Evolutionary conservation across 2,329 filamentous ascomycete species (phyloP).

Genomic region (Fusarium temperatum): DNA sequence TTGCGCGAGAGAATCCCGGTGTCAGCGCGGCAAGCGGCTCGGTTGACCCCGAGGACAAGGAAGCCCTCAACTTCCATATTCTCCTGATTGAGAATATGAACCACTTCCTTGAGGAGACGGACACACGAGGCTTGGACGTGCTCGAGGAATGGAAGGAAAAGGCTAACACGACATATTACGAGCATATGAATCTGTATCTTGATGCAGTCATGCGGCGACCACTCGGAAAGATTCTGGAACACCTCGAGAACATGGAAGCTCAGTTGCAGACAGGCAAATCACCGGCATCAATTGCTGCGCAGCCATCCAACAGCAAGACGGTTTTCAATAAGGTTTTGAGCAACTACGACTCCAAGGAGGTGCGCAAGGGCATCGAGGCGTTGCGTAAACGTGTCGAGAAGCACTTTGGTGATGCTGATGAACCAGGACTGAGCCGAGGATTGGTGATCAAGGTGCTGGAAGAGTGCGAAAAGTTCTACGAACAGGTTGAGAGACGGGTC

Average conservation of each 20-base stretch:
- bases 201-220: slow-evolving; percentile 88
- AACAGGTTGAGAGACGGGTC: slow-evolving; percentile 68
- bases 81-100: slow-evolving; percentile 99
- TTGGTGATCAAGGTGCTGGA: slow-evolving; percentile 66
- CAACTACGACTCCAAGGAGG: slow-evolving; percentile 82
- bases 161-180: slow-evolving; percentile 79
- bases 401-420: slow-evolving; percentile 92
- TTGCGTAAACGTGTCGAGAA: slow-evolving; percentile 94
- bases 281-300: slow-evolving; percentile 73
- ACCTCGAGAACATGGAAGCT: slow-evolving; percentile 87
- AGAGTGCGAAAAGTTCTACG: slow-evolving; percentile 71
- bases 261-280: slow-evolving; percentile 69
- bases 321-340: slow-evolving; percentile 88
- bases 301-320: slow-evolving; percentile 82
- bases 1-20: slow-evolving; percentile 76
- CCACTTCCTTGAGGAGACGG: slow-evolving; percentile 92
- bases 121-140: slow-evolving; percentile 76
- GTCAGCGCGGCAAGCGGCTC: slow-evolving; percentile 55
- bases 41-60: slow-evolving; percentile 84
- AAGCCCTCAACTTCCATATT: slow-evolving; percentile 96
- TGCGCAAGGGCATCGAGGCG: slow-evolving; percentile 88
- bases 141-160: slow-evolving; percentile 84
- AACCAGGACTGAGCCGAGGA: slow-evolving; percentile 69
- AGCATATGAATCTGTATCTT: slow-evolving; percentile 89
- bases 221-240: slow-evolving; percentile 89